Evolutionary conservation across 2,329 filamentous ascomycete genomes (phyloP).

Genomic region (Tolypocladium ovalisporum): DNA sequence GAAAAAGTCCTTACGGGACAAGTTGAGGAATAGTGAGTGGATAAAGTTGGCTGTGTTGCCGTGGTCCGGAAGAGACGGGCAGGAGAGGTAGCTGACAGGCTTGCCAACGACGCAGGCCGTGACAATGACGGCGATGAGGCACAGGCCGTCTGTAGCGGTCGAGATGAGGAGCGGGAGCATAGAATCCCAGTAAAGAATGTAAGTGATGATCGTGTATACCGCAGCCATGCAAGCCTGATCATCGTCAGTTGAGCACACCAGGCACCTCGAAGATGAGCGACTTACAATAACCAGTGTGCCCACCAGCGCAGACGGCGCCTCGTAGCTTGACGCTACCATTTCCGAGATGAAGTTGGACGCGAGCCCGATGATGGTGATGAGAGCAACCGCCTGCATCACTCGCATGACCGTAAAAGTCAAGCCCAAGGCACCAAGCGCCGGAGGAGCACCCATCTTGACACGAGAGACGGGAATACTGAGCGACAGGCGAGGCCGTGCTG

Average conservation of each 20-base stretch:
- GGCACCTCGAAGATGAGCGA: slow-evolving; percentile 9
- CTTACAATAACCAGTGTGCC: slow-evolving; percentile 72
- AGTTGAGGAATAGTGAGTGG: slow-evolving; percentile 29
- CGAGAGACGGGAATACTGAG: slow-evolving; percentile 23
- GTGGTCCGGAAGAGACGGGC: slow-evolving; percentile 37
- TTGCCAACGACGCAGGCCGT: slow-evolving; percentile 68
- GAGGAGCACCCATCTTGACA: slow-evolving; percentile 31
- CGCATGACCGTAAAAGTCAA: slow-evolving; percentile 68
- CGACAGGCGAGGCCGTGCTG: slow-evolving; percentile 29
- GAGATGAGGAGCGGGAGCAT: slow-evolving; percentile 65
- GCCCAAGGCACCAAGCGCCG: slow-evolving; percentile 60
- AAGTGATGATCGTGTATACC: slow-evolving; percentile 69
- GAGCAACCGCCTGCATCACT: slow-evolving; percentile 56
- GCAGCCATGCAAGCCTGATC: slow-evolving; percentile 62
- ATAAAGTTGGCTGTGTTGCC: slow-evolving; percentile 34
- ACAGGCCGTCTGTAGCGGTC: slow-evolving; percentile 51
- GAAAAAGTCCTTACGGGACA: slow-evolving; percentile 20
- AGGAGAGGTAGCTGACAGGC: slow-evolving; percentile 69
- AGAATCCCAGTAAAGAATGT: slow-evolving; percentile 70
- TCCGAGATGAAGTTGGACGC: slow-evolving; percentile 71
- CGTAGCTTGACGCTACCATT: slow-evolving; percentile 55
- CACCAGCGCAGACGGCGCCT: slow-evolving; percentile 62
- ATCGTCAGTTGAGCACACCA: neutral
- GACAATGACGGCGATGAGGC: slow-evolving; percentile 69
- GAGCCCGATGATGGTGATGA: slow-evolving; percentile 71